Evolutionary conservation across 2,329 filamentous ascomycete species (phyloP).

Genomic region (Trichoderma afroharzianum): DNA sequence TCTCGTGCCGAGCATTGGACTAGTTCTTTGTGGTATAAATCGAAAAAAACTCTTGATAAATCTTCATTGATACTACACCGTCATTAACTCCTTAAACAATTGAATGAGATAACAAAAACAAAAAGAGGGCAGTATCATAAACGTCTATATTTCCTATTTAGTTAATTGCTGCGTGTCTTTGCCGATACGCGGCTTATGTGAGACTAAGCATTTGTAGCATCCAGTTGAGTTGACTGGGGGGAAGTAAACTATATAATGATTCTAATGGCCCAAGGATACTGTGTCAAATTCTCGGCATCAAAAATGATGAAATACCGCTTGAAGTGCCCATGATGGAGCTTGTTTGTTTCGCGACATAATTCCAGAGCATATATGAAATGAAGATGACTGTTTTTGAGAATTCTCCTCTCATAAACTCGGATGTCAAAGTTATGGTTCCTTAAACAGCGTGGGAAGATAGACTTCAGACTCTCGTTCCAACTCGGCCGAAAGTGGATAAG

Average conservation of each 20-base stretch:
- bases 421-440: background rate
- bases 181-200: background rate
- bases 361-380: background rate
- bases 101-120: background rate
- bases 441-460: background rate
- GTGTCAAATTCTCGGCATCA: background rate
- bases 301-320: background rate
- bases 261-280: background rate
- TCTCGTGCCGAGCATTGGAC: background rate
- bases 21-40: background rate
- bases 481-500: constrained; percentile 3
- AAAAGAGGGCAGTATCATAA: background rate
- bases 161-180: background rate
- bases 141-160: background rate
- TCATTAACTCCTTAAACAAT: no score
- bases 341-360: background rate
- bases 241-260: background rate
- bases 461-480: background rate
- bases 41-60: background rate
- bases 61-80: no score
- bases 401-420: background rate
- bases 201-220: background rate
- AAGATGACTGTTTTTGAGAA: background rate
- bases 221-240: background rate
- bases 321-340: background rate